Evolutionary conservation across 176 grass and related monocot genomes (phyloP).

Genomic region (Chrysopogon serrulatus): DNA sequence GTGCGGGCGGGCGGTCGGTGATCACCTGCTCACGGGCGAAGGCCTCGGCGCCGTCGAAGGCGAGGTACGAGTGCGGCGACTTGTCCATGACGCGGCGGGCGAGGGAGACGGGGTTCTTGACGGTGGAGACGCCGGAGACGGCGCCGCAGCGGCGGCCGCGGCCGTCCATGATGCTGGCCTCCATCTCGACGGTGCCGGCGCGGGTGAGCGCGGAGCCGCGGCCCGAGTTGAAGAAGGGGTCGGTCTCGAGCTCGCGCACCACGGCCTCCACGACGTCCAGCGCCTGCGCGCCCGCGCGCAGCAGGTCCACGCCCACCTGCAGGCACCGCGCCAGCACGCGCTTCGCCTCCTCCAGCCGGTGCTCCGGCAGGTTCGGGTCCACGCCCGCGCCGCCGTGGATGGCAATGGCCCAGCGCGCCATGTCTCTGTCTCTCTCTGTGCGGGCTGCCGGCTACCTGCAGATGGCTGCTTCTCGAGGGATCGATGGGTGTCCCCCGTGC

Average conservation of each 20-base stretch:
- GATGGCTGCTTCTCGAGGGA: not conserved
- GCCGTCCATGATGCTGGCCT: slow-evolving; percentile 99
- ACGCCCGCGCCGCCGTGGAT: slow-evolving; percentile 92
- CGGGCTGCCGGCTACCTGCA: not conserved
- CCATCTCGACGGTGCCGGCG: slow-evolving; percentile 91
- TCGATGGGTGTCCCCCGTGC: not conserved
- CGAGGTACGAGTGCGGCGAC: slow-evolving; percentile 90
- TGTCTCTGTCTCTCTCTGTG: not conserved
- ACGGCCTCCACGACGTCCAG: slow-evolving; percentile 78
- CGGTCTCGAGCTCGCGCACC: slow-evolving; percentile 79
- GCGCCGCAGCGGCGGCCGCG: slow-evolving; percentile 71
- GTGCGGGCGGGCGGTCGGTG: not conserved
- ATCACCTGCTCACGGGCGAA: slow-evolving; percentile 80
- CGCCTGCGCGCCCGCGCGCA: slow-evolving; percentile 15
- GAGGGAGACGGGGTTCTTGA: slow-evolving; percentile 79
- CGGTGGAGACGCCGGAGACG: slow-evolving; percentile 83
- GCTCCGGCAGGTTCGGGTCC: slow-evolving; percentile 76
- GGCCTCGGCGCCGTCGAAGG: slow-evolving; percentile 85
- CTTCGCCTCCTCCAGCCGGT: slow-evolving; percentile 69
- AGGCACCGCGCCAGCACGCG: slow-evolving; percentile 73
- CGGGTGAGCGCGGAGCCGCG: slow-evolving; percentile 77
- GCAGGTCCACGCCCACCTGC: slow-evolving; percentile 46
- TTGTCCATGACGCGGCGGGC: slow-evolving; percentile 83
- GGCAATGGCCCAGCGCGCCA: slow-evolving; percentile 87
- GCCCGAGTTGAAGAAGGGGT: slow-evolving; percentile 90